Conservation (phyloP, 306 rosid species). For the Quercus robur region DNA sequence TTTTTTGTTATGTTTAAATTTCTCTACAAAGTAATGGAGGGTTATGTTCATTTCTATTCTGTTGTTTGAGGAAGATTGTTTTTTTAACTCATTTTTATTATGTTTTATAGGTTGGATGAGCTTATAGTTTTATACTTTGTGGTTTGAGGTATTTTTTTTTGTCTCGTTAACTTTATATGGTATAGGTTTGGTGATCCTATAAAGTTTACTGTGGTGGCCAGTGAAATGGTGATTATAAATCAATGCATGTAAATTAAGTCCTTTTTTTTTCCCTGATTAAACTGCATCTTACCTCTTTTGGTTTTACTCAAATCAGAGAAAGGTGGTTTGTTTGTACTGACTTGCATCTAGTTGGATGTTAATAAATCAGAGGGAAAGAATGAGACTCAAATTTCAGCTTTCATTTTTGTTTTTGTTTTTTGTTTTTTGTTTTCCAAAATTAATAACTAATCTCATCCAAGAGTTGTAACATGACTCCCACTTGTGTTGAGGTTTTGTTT, state of each 20-base stretch:
- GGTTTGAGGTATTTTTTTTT: neutral
- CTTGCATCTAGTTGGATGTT: neutral
- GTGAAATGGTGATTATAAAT: neutral
- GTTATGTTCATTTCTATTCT: neutral
- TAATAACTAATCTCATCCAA: neutral
- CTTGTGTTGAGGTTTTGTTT: neutral
- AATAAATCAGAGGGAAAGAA: neutral
- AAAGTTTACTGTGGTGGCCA: conserved; percentile 8
- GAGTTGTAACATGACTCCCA: neutral
- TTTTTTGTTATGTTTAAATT: too few relatives aligned
- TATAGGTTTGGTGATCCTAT: conserved; percentile 13
- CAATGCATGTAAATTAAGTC: neutral
- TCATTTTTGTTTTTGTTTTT: neutral
- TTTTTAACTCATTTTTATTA: neutral
- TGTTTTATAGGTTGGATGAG: too few relatives aligned
- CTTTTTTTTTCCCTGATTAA: conserved; percentile 13
- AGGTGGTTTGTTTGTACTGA: neutral
- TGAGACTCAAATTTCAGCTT: neutral
- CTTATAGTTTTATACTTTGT: neutral
- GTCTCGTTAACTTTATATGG: neutral
- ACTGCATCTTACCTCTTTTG: neutral
- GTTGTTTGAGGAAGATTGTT: neutral
- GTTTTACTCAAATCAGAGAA: neutral
- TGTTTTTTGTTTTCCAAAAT: neutral
- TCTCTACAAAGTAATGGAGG: too few relatives aligned